Evolutionary conservation across 2,329 filamentous ascomycete genomes (phyloP), one percentile per base, ranked within the genome.

Genomic region (Ceratocystis alfenasii): DNA sequence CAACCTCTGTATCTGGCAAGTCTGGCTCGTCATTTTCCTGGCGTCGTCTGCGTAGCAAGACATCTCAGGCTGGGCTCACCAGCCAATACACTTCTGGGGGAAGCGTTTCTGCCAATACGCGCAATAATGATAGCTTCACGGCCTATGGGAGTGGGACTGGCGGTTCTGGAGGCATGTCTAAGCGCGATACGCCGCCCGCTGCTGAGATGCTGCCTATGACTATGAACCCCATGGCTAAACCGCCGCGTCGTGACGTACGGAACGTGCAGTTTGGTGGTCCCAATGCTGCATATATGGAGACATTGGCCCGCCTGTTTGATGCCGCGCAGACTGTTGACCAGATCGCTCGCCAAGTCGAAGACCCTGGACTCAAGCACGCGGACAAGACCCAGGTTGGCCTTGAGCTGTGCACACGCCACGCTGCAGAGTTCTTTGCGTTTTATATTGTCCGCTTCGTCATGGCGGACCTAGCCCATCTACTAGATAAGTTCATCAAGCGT

Each of bases 401-500:
- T 44, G 94, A 99, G 76, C 82, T 99, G 50, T 94, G 90, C 74
- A 91, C 91, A 45, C 85, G 93, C 50, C 93, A 96, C 74, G 94
- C 93, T 6, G 90, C 93, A 44, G 94, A 99, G 76, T 99, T 99
- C 76, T 99, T 99, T 74, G 92, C 88, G 17, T 96, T 99, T 75
- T 97, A 94, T 74, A 83, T 99, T 33, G 96, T 93, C 75, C 87
- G 94, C 20, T 99, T 99, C 74, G 91, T 92, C n/a, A 79, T 99
- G 68, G 81, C 86, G 3, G 94, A 99, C 74, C 78, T 99, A 68
- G 83, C 86, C 48, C 75, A 94, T 73, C 80, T 99, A 78, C 79
- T 99, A 70, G 94, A 99, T 75, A 99, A 97, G 74, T 97, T 94
- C 73, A 87, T 99, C 74, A 99, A 99, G 80, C 85, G 92, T 70